Base-by-base conservation (phyloP, 1,284 basidiomycete species). In the Thecaphora frezii region DNA sequence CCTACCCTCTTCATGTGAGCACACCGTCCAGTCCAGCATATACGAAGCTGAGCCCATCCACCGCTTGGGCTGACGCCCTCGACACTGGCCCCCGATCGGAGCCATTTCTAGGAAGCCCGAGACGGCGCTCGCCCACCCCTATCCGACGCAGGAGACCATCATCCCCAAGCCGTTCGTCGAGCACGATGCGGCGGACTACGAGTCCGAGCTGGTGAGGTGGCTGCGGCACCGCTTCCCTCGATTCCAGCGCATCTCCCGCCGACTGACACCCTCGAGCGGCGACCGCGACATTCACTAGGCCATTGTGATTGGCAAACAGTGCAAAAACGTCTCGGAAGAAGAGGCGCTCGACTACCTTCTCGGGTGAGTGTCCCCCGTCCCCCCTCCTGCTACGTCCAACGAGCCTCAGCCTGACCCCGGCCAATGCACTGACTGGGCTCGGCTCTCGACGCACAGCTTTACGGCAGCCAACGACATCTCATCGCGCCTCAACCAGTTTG, bases 281-380 rank as follows among this genome's bases (percentile, higher is more conserved):
- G n/a, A 28, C 28, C 28, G 5, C 7, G 5, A 5, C 28, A 28
- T 28, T 28, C 28, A 28, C 28, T 13, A 28, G 28, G 89, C 86
- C 36, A 84, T 93, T 61, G 87, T 94, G 54, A 89, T 94, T 43
- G 90, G 89, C 19, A 89, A 88, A 71, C 77, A 85, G 0, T 88
- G 88, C 44, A 89, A 88, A 81, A 81, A 93, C 70, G 89, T 93
- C 9, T 82, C 83, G 0, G 87, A 88, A 68, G 84, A 82, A 0
- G 84, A 91, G 4, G 90, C 91, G 0, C 80, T 91, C 46, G 85
- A 90, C 70, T 90, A 91, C 66, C 87, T 93, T 3, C 83, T 91
- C 0, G 59, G 90, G 86, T 1, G 91, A 90, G 75, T 89, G 88
- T 43, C 24, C 5, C 41, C 16, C 7, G 13, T 43, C 24, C 16